Evolutionary conservation across 1,139 yeast species (phyloP).

Genomic region (Debaryomycetaceae sp.): DNA sequence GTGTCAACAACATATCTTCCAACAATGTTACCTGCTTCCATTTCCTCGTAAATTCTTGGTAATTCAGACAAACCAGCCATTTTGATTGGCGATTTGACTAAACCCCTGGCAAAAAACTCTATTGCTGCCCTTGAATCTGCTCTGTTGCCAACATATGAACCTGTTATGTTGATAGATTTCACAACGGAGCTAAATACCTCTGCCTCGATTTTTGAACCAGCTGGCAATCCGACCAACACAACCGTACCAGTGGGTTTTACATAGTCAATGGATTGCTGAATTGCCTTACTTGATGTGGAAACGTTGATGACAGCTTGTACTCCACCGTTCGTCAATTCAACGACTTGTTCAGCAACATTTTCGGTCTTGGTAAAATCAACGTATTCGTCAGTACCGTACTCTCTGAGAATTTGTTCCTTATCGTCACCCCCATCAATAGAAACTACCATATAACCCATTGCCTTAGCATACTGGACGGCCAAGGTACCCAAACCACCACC

Average conservation of each 20-base stretch:
- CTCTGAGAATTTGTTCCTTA: conserved; percentile 52
- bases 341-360: conserved; percentile 28
- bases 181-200: conserved; percentile 65
- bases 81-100: conserved; percentile 64
- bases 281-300: conserved; percentile 73
- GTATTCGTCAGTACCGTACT: conserved; percentile 67
- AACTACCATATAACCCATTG: conserved; percentile 75
- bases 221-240: conserved; percentile 79
- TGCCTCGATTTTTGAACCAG: conserved; percentile 59
- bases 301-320: conserved; percentile 81
- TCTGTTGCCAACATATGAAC: conserved; percentile 80
- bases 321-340: conserved; percentile 30
- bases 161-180: conserved; percentile 61
- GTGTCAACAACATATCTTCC: conserved; percentile 72
- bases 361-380: conserved; percentile 55
- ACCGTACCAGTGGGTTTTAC: conserved; percentile 75
- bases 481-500: conserved; percentile 84
- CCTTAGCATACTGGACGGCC: conserved; percentile 78
- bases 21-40: conserved; percentile 69
- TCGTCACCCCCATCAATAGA: conserved; percentile 75
- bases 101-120: conserved; percentile 67
- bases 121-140: conserved; percentile 76
- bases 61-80: conserved; percentile 62
- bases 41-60: conserved; percentile 55
- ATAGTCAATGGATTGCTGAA: conserved; percentile 63